These are phyloP conservation scores for Tillandsia fasciculata DNA, from an alignment of 176 grass and related monocot genomes.

Conservation along the genomic window DNA sequence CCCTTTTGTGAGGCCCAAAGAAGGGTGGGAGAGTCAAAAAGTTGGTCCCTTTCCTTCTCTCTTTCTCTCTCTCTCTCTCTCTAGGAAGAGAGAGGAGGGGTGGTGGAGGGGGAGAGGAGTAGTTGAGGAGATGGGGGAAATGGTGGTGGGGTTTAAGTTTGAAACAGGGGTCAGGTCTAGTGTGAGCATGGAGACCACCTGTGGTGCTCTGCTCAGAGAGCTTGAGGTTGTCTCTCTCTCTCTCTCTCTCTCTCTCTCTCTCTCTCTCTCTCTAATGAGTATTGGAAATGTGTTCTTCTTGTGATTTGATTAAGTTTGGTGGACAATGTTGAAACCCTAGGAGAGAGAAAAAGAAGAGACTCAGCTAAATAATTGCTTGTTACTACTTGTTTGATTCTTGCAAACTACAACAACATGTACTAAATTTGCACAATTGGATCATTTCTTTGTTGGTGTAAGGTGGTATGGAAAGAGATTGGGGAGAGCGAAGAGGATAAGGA, in stretches of 20 bases:
- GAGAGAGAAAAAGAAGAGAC: no score
- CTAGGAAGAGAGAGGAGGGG: conserved; percentile 6
- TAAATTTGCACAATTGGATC: no score
- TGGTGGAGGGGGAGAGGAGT: conserved; percentile 4
- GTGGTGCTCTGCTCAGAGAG: conserved; percentile 66
- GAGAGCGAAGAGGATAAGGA: conserved; percentile 88
- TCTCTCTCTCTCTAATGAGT: conserved; percentile 2
- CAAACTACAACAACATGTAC: no score
- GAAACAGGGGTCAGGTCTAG: conserved; percentile 20
- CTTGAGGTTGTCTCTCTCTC: conserved; percentile 53
- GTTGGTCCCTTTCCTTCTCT: conserved; percentile 5
- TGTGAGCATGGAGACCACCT: conserved; percentile 64
- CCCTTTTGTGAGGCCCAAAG: not conserved
- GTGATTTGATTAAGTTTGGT: not conserved
- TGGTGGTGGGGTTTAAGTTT: conserved; percentile 17
- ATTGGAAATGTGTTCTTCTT: not conserved
- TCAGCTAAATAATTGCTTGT: no score
- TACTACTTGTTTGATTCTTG: no score
- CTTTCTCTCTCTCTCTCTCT: conserved; percentile 8
- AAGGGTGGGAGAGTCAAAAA: not conserved
- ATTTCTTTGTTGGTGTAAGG: conserved; percentile 29
- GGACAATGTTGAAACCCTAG: no score
- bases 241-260: not conserved
- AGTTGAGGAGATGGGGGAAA: conserved; percentile 35
- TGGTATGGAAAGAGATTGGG: conserved; percentile 92